These are phyloP conservation scores for Heliocybe sulcata DNA, from an alignment of 1,284 basidiomycete genomes.

Conservation along the genomic window DNA sequence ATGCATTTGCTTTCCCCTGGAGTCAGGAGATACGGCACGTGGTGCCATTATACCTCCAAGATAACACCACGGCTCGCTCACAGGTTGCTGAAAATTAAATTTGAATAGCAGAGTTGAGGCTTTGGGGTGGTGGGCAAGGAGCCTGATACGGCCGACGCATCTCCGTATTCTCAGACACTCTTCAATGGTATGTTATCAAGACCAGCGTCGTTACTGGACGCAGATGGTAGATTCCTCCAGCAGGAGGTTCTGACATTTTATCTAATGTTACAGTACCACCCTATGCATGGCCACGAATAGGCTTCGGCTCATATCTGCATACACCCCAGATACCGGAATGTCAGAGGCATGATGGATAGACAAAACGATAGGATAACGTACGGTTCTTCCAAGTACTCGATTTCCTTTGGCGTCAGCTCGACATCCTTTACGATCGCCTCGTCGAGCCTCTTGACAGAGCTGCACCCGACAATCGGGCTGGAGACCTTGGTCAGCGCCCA, in stretches of 20 bases:
- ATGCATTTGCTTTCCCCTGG: neutral
- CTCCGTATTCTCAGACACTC: too few species aligned
- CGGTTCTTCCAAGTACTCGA: conserved; percentile 24
- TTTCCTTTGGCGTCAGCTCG: conserved; percentile 32
- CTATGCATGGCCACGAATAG: neutral
- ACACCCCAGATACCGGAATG: too few species aligned
- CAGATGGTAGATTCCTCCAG: too few species aligned
- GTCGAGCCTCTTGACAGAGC: conserved; percentile 10
- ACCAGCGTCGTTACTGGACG: too few species aligned
- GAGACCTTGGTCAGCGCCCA: conserved; percentile 29
- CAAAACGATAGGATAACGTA: conserved; percentile 3
- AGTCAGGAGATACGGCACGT: neutral
- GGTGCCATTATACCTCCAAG: neutral
- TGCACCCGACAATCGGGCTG: conserved; percentile 32
- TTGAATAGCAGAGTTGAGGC: too few species aligned
- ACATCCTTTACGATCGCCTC: conserved; percentile 10
- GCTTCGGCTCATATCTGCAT: conserved; percentile 1
- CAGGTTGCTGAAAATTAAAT: too few species aligned
- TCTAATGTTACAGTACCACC: too few species aligned
- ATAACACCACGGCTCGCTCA: too few species aligned
- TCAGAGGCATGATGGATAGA: neutral
- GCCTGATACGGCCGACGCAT: too few species aligned
- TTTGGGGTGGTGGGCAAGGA: too few species aligned
- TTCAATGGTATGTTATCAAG: too few species aligned
- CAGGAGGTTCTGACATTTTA: too few species aligned